Evolutionary conservation across 2,329 filamentous ascomycete species (phyloP), one percentile per base, ranked within the genome.

Genomic region (Microsporum canis): DNA sequence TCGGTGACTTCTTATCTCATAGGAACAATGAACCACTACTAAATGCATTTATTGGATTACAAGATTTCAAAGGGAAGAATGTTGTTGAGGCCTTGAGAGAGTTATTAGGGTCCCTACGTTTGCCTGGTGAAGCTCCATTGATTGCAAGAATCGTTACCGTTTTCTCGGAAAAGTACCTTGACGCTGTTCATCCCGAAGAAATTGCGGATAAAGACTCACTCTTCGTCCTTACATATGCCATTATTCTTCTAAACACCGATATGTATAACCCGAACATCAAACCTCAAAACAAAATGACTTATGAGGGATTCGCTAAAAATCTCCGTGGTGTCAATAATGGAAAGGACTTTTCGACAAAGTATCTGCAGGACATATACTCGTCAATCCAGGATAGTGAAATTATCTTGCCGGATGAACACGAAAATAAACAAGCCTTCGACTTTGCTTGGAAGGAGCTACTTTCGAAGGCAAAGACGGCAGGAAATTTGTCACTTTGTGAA

Each of bases 171-270:
- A 89, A 89, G 70, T 99, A 95, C 72, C 88, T 87, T 71, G 77
- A 82, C 6, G 84, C 83, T 62, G 84, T 82, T 4, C 81, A 84
- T 31, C 87, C 88, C 0, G 83, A 88, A 60, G 88, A 86, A 27
- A 85, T 97, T 64, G 88, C 86, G 5, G 86, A 95, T 69, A 88
- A 89, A 67, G 94, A 99, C 72, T 85, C 91, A 5, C 86, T 94
- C 27, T 99, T 89, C 69, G 85, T 99, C 56, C 79, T 99, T 58
- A 92, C 89, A 0, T 99, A 99, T 71, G 94, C 91, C 41, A 95
- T 96, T 69, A 96, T 99, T 72, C 91, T 99, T 84, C 79, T 99
- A 61, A 99, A 99, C 70, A 96, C 92, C 0, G 94, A 99, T 71
- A 88, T 95, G 68, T 94, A 97, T 73, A 99, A 95, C 69, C 91